Percentiles rank a stretch among this genome's conserved stretches.
These are phyloP conservation scores for Fusarium temperatum DNA, from an alignment of 2,329 filamentous ascomycete genomes.

Conservation along the genomic window DNA sequence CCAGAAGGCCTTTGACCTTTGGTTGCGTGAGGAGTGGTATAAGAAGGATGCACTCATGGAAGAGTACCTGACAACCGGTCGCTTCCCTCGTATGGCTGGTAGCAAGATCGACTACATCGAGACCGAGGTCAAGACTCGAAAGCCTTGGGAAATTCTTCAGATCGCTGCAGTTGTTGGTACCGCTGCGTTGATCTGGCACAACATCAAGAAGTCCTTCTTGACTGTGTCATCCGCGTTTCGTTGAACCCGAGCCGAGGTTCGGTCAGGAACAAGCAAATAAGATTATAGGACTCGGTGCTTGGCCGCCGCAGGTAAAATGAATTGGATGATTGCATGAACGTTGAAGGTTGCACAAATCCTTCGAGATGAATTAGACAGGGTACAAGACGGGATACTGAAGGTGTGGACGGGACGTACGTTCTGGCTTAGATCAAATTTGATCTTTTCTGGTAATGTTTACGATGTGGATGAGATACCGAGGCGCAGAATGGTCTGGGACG, in stretches of 20 bases:
- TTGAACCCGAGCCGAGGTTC: constrained; percentile 13
- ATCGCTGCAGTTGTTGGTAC: constrained; percentile 62
- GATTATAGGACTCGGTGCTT: background rate
- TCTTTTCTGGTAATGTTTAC: background rate
- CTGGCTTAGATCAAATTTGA: constrained; percentile 7
- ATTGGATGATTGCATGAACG: background rate
- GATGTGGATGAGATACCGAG: constrained; percentile 31
- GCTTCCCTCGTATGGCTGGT: constrained; percentile 77
- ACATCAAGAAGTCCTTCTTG: constrained; percentile 45
- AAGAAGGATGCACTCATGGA: constrained; percentile 93
- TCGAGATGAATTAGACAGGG: background rate
- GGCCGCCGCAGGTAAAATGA: background rate
- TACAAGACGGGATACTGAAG: background rate
- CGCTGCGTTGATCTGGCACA: constrained; percentile 54
- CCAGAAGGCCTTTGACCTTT: constrained; percentile 78
- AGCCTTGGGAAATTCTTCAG: constrained; percentile 64
- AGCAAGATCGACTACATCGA: constrained; percentile 61
- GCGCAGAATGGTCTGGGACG: constrained; percentile 6
- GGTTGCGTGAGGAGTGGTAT: constrained; percentile 87
- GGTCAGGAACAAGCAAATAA: background rate
- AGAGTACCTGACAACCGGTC: constrained; percentile 78
- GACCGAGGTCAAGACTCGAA: constrained; percentile 64
- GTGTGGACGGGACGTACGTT: constrained; percentile 1
- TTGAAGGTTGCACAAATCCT: constrained; percentile 6
- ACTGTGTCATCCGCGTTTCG: constrained; percentile 31